These are phyloP conservation scores for Saprolegnia parasitica DNA, from an alignment of 352 stramenopile genomes.

Conservation along the genomic window DNA sequence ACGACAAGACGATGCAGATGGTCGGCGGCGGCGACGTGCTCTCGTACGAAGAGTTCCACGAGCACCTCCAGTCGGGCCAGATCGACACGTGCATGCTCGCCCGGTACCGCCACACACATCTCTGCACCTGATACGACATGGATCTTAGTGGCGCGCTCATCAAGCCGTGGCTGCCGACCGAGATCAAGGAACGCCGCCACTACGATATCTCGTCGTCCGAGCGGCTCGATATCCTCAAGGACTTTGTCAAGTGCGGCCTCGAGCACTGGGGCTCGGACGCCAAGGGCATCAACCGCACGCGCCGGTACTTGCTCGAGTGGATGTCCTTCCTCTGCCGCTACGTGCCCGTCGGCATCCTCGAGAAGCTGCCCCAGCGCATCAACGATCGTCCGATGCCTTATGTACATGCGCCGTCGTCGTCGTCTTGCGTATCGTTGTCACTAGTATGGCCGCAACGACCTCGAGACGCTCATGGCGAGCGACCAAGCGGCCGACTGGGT, in stretches of 20 bases:
- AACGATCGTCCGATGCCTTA: constrained; percentile 94
- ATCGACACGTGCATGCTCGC: constrained; percentile 88
- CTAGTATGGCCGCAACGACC: constrained; percentile 87
- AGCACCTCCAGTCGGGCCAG: constrained; percentile 75
- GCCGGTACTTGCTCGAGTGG: constrained; percentile 98
- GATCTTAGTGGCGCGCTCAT: constrained; percentile 81
- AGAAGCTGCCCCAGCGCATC: constrained; percentile 94
- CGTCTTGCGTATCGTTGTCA: background rate
- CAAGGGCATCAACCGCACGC: constrained; percentile 96
- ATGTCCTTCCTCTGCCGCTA: constrained; percentile 98
- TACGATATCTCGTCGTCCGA: constrained; percentile 97
- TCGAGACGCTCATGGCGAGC: constrained; percentile 98
- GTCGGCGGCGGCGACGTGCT: constrained; percentile 91
- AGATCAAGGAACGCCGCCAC: constrained; percentile 98
- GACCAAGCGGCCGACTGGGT: constrained; percentile 96
- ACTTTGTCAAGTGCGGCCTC: constrained; percentile 96
- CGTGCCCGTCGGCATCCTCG: constrained; percentile 96
- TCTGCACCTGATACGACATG: background rate
- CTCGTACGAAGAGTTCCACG: constrained; percentile 77
- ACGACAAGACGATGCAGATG: constrained; percentile 69
- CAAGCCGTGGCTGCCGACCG: constrained; percentile 98
- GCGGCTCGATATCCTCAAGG: constrained; percentile 94
- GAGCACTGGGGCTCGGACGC: constrained; percentile 99
- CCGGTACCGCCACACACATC: constrained; percentile 32
- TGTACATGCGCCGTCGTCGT: constrained; percentile 19